Evolutionary conservation across 768 basidiomycete genomes (phyloP).

Genomic region (Leccinum boreale): DNA sequence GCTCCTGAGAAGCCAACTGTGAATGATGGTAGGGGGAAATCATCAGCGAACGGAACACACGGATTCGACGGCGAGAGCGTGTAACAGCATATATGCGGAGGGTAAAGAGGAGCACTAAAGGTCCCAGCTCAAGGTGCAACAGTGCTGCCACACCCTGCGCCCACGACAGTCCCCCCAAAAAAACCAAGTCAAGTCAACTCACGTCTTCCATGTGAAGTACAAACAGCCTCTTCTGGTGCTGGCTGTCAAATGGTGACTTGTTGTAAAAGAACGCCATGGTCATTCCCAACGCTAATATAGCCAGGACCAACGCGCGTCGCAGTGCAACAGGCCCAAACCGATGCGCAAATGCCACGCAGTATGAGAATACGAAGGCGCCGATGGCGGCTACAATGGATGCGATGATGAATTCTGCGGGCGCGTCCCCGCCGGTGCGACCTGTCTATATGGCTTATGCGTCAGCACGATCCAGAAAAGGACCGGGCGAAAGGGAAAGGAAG

Average conservation of each 20-base stretch:
- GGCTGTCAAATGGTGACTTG: constrained; percentile 66
- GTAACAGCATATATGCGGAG: too few relatives aligned
- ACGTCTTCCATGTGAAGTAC: constrained; percentile 86
- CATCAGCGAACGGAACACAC: constrained; percentile 1
- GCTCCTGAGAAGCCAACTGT: constrained; percentile 68
- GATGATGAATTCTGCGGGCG: constrained; percentile 86
- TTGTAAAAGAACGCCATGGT: constrained; percentile 60
- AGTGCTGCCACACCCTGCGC: too few relatives aligned
- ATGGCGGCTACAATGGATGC: constrained; percentile 67
- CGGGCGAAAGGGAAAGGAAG: not conserved
- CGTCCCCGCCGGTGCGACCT: constrained; percentile 77
- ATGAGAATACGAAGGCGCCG: constrained; percentile 56
- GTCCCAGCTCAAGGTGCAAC: too few relatives aligned
- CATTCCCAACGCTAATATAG: constrained; percentile 45
- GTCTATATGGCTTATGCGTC: constrained; percentile 45
- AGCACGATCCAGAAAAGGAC: constrained; percentile 6
- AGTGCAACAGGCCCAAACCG: constrained; percentile 52
- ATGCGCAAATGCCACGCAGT: constrained; percentile 68
- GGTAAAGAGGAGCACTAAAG: too few relatives aligned
- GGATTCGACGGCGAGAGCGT: not conserved
- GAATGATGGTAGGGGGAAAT: not conserved
- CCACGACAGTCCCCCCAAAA: not conserved
- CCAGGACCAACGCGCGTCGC: constrained; percentile 38
- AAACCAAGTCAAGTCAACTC: constrained; percentile 22
- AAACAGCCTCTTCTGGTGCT: constrained; percentile 87